phyloP scores from a whole-genome alignment of 768 basidiomycete species.

The Artomyces pyxidatus region DNA sequence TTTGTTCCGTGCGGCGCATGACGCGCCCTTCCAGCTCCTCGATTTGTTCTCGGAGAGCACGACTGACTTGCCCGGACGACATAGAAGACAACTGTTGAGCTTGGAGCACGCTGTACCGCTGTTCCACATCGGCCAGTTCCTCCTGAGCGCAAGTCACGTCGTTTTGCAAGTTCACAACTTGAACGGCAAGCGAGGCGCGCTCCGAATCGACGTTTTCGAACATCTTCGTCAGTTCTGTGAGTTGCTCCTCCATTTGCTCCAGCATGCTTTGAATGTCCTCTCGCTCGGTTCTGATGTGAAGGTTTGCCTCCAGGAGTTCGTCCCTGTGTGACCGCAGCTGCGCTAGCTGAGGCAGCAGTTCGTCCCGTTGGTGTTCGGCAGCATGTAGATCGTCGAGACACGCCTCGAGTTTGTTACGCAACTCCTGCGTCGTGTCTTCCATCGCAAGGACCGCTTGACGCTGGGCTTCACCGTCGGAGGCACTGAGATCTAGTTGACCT shows the following conservation, averaged over 20 bases:
- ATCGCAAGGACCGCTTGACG: background rate
- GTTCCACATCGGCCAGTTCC: constrained; percentile 49
- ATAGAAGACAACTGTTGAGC: constrained; percentile 59
- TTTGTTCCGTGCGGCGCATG: constrained; percentile 59
- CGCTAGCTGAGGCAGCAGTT: constrained; percentile 7
- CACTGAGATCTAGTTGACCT: constrained; percentile 3
- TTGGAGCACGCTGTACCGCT: constrained; percentile 53
- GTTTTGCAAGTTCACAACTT: constrained; percentile 51
- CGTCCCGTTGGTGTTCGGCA: constrained; percentile 1
- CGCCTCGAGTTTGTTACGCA: background rate
- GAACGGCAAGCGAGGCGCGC: constrained; percentile 57
- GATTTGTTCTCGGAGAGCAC: constrained; percentile 53
- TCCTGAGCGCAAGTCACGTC: constrained; percentile 48
- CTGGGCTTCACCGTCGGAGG: constrained; percentile 1
- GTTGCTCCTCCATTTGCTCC: constrained; percentile 34
- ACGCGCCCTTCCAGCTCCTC: constrained; percentile 62
- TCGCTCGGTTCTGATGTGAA: constrained; percentile 4
- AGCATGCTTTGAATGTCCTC: constrained; percentile 20
- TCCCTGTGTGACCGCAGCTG: constrained; percentile 8
- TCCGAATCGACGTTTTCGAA: constrained; percentile 55
- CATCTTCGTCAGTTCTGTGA: constrained; percentile 36
- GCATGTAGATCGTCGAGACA: background rate
- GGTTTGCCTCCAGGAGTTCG: constrained; percentile 1
- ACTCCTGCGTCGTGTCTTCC: constrained; percentile 3
- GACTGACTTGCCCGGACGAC: constrained; percentile 37